Base-by-base conservation (phyloP, 2,329 filamentous ascomycete genomes). In the Beauveria scarabaeidicola region DNA sequence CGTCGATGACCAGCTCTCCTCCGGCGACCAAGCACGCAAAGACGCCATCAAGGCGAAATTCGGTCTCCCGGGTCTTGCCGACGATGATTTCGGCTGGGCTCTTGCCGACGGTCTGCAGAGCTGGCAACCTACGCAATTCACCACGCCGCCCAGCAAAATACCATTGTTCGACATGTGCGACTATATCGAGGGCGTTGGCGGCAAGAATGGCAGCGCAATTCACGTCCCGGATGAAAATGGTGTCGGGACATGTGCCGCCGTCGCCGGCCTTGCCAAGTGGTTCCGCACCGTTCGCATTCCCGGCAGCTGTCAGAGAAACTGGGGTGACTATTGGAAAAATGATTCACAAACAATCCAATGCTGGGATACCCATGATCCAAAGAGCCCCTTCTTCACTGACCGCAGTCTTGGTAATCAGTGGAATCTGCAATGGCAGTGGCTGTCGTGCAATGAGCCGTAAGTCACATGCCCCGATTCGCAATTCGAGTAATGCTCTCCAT, bases 1-100 rank as follows among this genome's bases (percentile, higher is more conserved):
- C 53, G 69, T 73, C 59, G 58, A 60, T 21, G 36, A 55, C 3
- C 66, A 70, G 11, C 55, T 58, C 3, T 25, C 23, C 15, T n/a
- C n/a, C 1, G 38, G 47, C 25, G 38, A 52, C 23, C 17, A 44
- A 7, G 19, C 55, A 29, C 68, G 65, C 43, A 69, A 69, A 55
- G 64, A 50, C n/a, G 43, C 36, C 2, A 9, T 57, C n/a, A 57
- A 73, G 58, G 64, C 70, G 19, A 66, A 66, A 0, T 81, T 81
- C 50, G 75, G 74, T 0, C 67, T 81, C 3, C 69, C 68, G 4
- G 73, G 72, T 38, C 64, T 81, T 10, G 66, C 73, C 60, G 72
- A 74, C 38, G 78, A 79, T 62, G 81, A 84, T 61, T 81, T 82
- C 70, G 78, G 77, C n/a, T 69, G 68, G 65, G 71, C 71, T 2